A percentile compares a stretch with the other conserved stretches of the same genome.
Conservation (phyloP, 2,329 filamentous ascomycete genomes). For the Aspergillus sp. region DNA sequence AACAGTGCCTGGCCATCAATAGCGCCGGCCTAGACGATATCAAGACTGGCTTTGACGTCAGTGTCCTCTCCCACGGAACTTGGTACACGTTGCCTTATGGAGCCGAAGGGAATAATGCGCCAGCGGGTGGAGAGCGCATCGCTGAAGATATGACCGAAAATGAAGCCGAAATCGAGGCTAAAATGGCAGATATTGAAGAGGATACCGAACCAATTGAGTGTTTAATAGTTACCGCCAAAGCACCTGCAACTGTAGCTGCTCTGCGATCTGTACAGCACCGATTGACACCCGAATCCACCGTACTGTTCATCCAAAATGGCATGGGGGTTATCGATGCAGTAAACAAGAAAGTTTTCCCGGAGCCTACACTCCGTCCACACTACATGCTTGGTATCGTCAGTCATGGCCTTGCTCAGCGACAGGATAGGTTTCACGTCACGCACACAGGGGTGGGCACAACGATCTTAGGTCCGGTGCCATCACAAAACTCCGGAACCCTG, state of each 20-base stretch:
- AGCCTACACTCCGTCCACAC: conserved; percentile 64
- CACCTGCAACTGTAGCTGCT: conserved; percentile 65
- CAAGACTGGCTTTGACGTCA: conserved; percentile 45
- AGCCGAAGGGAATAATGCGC: conserved; percentile 15
- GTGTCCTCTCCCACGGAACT: conserved; percentile 34
- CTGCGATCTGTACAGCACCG: conserved; percentile 66
- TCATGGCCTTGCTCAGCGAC: conserved; percentile 53
- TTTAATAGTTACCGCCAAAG: conserved; percentile 77
- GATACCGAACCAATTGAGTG: conserved; percentile 62
- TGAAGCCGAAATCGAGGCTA: neutral
- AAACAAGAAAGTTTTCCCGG: conserved; percentile 68
- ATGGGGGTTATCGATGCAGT: conserved; percentile 81
- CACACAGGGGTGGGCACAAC: conserved; percentile 62
- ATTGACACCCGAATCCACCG: conserved; percentile 66
- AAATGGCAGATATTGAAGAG: conserved; percentile 12
- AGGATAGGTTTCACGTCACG: conserved; percentile 52
- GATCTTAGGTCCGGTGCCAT: conserved; percentile 53
- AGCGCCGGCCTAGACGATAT: conserved; percentile 43
- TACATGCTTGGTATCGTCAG: conserved; percentile 72
- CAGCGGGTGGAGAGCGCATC: conserved; percentile 5
- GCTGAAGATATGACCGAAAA: conserved; percentile 12
- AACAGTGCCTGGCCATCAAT: conserved; percentile 33
- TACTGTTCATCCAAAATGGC: conserved; percentile 77
- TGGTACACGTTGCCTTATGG: conserved; percentile 34
- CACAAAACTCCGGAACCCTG: conserved; percentile 13